Percentiles rank a stretch among this genome's conserved stretches.
phyloP scores from a whole-genome alignment of 108 stramenopile genomes.

The Craspedostauros australis region DNA sequence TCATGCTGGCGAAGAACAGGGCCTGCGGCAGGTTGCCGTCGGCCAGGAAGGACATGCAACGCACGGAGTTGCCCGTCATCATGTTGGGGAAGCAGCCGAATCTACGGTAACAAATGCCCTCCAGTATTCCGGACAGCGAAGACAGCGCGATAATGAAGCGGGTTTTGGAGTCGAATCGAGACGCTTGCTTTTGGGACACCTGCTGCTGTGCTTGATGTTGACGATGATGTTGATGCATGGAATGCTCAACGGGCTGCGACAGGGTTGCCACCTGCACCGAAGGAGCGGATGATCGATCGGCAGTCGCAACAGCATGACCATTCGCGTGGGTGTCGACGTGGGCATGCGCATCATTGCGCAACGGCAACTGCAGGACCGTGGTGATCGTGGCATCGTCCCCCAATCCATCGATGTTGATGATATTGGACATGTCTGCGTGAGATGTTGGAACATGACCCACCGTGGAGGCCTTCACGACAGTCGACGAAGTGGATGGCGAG shows the following conservation, averaged over 20 bases:
- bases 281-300: too few relatives aligned
- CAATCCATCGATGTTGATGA: too few relatives aligned
- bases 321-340: too few relatives aligned
- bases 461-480: too few relatives aligned
- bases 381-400: too few relatives aligned
- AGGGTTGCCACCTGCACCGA: too few relatives aligned
- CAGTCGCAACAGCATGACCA: too few relatives aligned
- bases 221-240: not conserved
- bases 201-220: not conserved
- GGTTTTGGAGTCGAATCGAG: not conserved
- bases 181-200: not conserved
- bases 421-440: too few relatives aligned
- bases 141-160: not conserved
- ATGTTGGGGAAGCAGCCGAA: slow-evolving; percentile 24
- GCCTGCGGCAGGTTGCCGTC: not conserved
- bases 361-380: too few relatives aligned
- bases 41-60: slow-evolving; percentile 5
- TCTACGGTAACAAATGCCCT: slow-evolving; percentile 18
- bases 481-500: too few relatives aligned
- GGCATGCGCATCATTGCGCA: too few relatives aligned
- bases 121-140: slow-evolving; percentile 17
- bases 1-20: not conserved
- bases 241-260: not conserved
- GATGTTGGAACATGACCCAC: too few relatives aligned
- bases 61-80: slow-evolving; percentile 32